Evolutionary conservation across 2,329 filamentous ascomycete species (phyloP).

Genomic region (Dendryphion nanum): DNA sequence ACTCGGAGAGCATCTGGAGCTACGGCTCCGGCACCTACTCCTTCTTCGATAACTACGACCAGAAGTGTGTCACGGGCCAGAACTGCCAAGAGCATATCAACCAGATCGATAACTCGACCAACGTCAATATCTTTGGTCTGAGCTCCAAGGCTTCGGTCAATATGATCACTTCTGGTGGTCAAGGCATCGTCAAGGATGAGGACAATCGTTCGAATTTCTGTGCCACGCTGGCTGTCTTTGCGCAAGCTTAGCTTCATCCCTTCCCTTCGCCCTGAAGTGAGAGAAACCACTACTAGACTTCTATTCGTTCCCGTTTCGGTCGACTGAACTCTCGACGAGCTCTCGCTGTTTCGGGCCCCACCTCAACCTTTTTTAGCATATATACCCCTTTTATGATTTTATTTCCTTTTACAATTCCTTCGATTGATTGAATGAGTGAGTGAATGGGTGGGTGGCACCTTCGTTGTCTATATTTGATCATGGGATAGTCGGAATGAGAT

Average conservation of each 20-base stretch:
- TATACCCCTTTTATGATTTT: too few relatives aligned
- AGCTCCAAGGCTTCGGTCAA: conserved; percentile 51
- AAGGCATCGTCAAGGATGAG: conserved; percentile 37
- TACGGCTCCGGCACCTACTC: conserved; percentile 54
- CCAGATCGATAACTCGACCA: conserved; percentile 41
- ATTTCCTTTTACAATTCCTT: too few relatives aligned
- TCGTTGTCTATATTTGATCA: too few relatives aligned
- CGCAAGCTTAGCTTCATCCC: conserved; percentile 5
- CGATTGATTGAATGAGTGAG: too few relatives aligned
- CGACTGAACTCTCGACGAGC: too few relatives aligned
- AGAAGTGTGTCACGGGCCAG: conserved; percentile 47
- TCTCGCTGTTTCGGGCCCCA: too few relatives aligned
- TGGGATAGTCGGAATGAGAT: too few relatives aligned
- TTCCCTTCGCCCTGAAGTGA: too few relatives aligned
- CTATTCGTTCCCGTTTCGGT: too few relatives aligned
- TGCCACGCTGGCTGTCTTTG: conserved; percentile 45
- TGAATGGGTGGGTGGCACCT: too few relatives aligned
- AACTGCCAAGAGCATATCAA: conserved; percentile 55
- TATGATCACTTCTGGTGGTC: conserved; percentile 45
- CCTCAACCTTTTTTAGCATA: too few relatives aligned
- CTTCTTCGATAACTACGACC: conserved; percentile 60
- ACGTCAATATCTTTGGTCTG: conserved; percentile 48
- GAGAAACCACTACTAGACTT: too few relatives aligned
- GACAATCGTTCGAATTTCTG: conserved; percentile 52
- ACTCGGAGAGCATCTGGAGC: conserved; percentile 43